Evolutionary conservation across 352 stramenopile genomes (phyloP).

Genomic region (Pythium utonaiense): DNA sequence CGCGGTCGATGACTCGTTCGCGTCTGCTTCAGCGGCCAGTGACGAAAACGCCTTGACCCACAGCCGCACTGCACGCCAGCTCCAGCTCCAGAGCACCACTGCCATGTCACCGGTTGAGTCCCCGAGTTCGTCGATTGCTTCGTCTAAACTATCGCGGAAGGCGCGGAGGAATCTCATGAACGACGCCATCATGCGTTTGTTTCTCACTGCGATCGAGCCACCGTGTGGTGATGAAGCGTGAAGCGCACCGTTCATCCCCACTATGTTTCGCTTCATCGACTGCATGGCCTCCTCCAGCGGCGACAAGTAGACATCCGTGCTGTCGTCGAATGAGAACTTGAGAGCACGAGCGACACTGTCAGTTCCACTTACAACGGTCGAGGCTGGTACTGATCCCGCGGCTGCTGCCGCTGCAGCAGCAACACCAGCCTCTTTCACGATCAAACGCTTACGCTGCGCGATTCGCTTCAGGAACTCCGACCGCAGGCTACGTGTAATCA

Average conservation of each 20-base stretch:
- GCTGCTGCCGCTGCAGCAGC: not conserved
- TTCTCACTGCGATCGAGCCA: not conserved
- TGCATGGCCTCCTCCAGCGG: constrained; percentile 11
- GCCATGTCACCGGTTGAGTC: not conserved
- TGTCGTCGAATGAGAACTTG: constrained; percentile 14
- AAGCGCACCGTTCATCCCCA: constrained; percentile 5
- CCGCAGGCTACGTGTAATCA: constrained; percentile 44
- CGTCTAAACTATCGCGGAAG: not conserved
- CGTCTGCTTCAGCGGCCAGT: not conserved
- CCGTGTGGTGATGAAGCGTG: not conserved
- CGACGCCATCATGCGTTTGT: not conserved
- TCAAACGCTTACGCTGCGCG: constrained; percentile 32
- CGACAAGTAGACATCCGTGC: not conserved
- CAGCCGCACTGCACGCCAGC: not conserved
- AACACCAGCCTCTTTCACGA: constrained; percentile 33
- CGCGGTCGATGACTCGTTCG: not conserved
- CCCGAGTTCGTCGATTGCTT: not conserved
- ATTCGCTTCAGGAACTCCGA: constrained; percentile 52
- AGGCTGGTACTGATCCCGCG: not conserved
- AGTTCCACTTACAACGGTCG: not conserved
- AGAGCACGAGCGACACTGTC: constrained; percentile 2
- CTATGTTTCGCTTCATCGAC: constrained; percentile 7
- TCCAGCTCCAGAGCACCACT: not conserved
- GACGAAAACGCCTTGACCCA: not conserved
- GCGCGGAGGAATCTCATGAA: not conserved